phyloP scores from a whole-genome alignment of 345 rosid species.

The Lepidium africanum region DNA sequence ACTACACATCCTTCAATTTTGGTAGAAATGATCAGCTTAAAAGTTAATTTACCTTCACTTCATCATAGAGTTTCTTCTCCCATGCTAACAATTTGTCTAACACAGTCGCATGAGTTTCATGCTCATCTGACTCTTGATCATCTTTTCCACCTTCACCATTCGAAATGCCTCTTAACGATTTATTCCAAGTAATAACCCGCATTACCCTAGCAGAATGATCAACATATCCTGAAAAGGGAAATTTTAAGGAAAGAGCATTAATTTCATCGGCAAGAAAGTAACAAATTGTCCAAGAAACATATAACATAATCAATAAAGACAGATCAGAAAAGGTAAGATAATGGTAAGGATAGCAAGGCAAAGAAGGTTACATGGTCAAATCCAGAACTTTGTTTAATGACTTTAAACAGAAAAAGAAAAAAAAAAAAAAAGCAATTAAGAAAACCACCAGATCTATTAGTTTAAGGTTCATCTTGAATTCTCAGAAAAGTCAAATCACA shows the following conservation, averaged over 20 bases:
- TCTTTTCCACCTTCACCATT: conserved; percentile 59
- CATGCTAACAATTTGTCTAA: conserved; percentile 92
- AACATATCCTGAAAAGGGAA: conserved; percentile 47
- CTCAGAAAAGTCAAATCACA: conserved; percentile 20
- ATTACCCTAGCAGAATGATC: conserved; percentile 94
- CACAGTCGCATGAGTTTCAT: conserved; percentile 85
- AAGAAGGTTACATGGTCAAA: neutral
- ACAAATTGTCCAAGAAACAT: neutral
- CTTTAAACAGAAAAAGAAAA: conserved; percentile 9
- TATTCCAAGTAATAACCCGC: conserved; percentile 97
- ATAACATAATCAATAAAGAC: neutral
- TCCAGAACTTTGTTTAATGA: conserved; percentile 11
- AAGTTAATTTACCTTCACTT: conserved; percentile 65
- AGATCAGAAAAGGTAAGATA: neutral
- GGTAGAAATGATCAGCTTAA: neutral
- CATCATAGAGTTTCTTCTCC: conserved; percentile 97
- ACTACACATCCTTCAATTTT: neutral
- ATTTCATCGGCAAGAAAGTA: conserved; percentile 6
- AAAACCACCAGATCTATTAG: conserved; percentile 19
- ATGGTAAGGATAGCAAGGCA: neutral
- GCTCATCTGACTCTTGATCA: conserved; percentile 61
- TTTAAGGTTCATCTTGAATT: conserved; percentile 22
- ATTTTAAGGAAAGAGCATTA: neutral
- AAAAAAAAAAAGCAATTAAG: conserved; percentile 12
- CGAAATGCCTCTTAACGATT: conserved; percentile 52